Conservation (phyloP, 768 basidiomycete species). For the Leccinum obscurum region DNA sequence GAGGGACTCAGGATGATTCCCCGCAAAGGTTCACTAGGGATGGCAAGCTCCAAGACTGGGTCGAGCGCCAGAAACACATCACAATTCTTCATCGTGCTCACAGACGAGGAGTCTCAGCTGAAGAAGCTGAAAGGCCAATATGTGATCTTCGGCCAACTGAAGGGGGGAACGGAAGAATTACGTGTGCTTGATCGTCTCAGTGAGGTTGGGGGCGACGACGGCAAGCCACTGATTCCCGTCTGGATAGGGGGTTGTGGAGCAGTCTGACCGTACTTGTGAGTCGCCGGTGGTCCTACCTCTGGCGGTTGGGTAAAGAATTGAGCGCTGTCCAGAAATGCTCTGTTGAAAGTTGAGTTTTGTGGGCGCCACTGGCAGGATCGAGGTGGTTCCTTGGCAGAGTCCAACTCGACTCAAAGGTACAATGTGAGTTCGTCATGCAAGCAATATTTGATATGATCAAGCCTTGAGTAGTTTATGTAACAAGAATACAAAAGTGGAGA, state of each 20-base stretch:
- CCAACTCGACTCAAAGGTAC: too few species aligned
- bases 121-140: conserved; percentile 52
- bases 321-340: neutral
- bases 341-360: too few species aligned
- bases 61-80: conserved; percentile 47
- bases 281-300: neutral
- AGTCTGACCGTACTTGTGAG: conserved; percentile 1
- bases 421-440: too few species aligned
- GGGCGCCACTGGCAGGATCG: too few species aligned
- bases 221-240: conserved; percentile 36
- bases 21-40: conserved; percentile 45
- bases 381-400: too few species aligned
- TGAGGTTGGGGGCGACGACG: conserved; percentile 35
- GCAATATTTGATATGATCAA: too few species aligned
- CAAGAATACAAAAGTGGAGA: too few species aligned
- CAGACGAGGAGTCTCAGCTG: conserved; percentile 40
- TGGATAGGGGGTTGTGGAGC: conserved; percentile 46
- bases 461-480: too few species aligned
- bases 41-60: conserved; percentile 48
- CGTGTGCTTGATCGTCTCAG: conserved; percentile 37
- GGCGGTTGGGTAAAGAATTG: neutral
- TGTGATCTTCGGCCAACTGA: conserved; percentile 43
- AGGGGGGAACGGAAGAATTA: conserved; percentile 32
- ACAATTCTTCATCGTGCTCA: conserved; percentile 52
- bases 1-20: conserved; percentile 45